Base-by-base conservation (phyloP, 2,329 filamentous ascomycete genomes). In the Sphaerulina vaccinii region DNA sequence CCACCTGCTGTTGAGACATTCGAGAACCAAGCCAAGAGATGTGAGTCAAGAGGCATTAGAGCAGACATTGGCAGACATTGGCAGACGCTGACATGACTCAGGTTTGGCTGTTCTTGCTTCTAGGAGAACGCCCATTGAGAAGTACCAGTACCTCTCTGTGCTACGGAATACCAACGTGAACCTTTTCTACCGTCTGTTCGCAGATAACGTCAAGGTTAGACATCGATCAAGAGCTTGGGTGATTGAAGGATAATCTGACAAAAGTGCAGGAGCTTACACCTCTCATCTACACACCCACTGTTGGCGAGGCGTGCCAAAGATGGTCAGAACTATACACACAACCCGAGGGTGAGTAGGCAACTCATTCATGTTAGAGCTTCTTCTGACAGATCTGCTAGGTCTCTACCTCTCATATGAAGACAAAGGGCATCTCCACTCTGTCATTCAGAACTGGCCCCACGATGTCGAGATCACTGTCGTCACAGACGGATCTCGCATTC, bases 401-500 rank as follows among this genome's bases (percentile, higher is more conserved):
- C 82, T 97, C 73, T 99, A 97, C 77, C 88, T 99, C 60, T 96
- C 91, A 55, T 96, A 89, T 74, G 88, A 90, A 73, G 92, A 99
- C 77, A 85, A 88, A 60, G 93, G 91, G 68, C 90, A 92, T 57
- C 88, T 97, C 59, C 83, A 84, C 65, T 86, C 87, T 39, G 91
- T 97, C 70, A 84, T 97, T 61, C 79, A 84, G 68, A 97, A 97
- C 73, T 99, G 93, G 93, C 90, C 90, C 22, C 86, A 93, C 59
- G 83, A 90, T 60, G 92, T 95, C 24, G 90, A 96, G 72, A 99
- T 99, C 68, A 95, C 90, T 67, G 91, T 96, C 69, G 86, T 99
- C 63, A 97, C 93, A 13, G 93, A 99, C 70, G 93, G 93, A 56
- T 96, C 91, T 42, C 87, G 93, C 61, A 96, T 86, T 71, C 84